Percentiles rank a stretch among this genome's conserved stretches.
Evolutionary conservation across 768 basidiomycete species (phyloP).

Genomic region (Lactarius sp.): DNA sequence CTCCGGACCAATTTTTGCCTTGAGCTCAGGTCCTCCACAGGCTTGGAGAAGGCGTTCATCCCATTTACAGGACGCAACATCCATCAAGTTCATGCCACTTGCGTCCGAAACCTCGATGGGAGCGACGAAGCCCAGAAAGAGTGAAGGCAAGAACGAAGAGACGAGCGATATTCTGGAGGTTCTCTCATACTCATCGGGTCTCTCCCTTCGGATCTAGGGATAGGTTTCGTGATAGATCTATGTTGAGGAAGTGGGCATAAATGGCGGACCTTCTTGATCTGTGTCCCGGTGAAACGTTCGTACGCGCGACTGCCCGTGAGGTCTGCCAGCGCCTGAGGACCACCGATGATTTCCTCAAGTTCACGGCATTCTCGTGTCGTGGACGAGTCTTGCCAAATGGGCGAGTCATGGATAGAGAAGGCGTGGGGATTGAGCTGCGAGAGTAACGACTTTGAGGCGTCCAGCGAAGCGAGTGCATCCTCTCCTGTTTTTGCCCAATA

Average conservation of each 20-base stretch:
- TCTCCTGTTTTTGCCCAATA: slow-evolving; percentile 67
- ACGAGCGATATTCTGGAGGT: slow-evolving; percentile 74
- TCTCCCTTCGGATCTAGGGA: slow-evolving; percentile 50
- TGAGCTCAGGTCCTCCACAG: slow-evolving; percentile 64
- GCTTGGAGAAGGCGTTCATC: slow-evolving; percentile 58
- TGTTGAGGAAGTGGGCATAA: not conserved
- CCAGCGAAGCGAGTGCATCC: slow-evolving; percentile 47
- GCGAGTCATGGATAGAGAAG: slow-evolving; percentile 62
- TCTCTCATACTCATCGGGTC: slow-evolving; percentile 49
- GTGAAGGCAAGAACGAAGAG: slow-evolving; percentile 75
- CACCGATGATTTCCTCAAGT: slow-evolving; percentile 64
- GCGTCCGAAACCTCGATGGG: slow-evolving; percentile 86
- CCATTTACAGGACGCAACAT: slow-evolving; percentile 71
- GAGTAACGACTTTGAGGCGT: slow-evolving; percentile 45
- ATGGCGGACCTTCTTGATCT: slow-evolving; percentile 63
- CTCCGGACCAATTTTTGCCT: slow-evolving; percentile 67
- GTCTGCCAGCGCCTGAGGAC: slow-evolving; percentile 65
- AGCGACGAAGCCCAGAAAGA: slow-evolving; percentile 74
- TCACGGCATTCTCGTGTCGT: slow-evolving; percentile 68
- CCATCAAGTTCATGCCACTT: slow-evolving; percentile 88
- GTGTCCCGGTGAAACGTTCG: slow-evolving; percentile 83
- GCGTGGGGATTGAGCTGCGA: slow-evolving; percentile 59
- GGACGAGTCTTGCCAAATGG: slow-evolving; percentile 92
- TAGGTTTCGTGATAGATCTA: not conserved
- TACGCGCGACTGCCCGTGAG: slow-evolving; percentile 80